phyloP scores from a whole-genome alignment of 1,139 yeast species.

The Yarrowia galli region DNA sequence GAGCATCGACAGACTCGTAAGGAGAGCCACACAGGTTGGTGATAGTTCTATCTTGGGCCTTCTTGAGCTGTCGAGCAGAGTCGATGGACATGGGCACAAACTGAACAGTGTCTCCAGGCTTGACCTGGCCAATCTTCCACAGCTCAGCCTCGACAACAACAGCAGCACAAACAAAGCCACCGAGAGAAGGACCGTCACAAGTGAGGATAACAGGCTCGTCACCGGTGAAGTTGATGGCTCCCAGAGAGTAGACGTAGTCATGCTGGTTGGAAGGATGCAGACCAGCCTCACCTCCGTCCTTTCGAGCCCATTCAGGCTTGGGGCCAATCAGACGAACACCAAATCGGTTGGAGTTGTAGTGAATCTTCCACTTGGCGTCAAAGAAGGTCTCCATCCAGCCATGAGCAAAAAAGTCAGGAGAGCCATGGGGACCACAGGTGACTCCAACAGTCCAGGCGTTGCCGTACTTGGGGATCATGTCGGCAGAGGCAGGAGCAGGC shows the following conservation, averaged over 20 bases:
- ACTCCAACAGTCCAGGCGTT: slow-evolving; percentile 88
- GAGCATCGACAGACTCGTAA: slow-evolving; percentile 40
- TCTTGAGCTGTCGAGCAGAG: slow-evolving; percentile 69
- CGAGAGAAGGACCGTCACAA: slow-evolving; percentile 96
- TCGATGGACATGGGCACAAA: slow-evolving; percentile 79
- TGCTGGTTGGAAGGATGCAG: slow-evolving; percentile 97
- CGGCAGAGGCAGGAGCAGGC: slow-evolving; percentile 64
- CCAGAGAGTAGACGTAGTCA: slow-evolving; percentile 94
- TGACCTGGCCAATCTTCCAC: slow-evolving; percentile 98
- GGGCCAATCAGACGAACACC: slow-evolving; percentile 96
- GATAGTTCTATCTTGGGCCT: slow-evolving; percentile 59
- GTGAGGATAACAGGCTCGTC: slow-evolving; percentile 97
- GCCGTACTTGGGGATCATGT: slow-evolving; percentile 65
- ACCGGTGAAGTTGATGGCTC: slow-evolving; percentile 97
- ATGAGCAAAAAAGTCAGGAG: slow-evolving; percentile 89
- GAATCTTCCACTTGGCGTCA: slow-evolving; percentile 84
- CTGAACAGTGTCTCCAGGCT: slow-evolving; percentile 84
- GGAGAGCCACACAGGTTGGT: slow-evolving; percentile 41
- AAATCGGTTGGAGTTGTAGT: slow-evolving; percentile 94
- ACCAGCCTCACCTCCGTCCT: slow-evolving; percentile 98
- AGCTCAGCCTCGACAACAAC: slow-evolving; percentile 94
- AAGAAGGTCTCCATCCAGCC: slow-evolving; percentile 81
- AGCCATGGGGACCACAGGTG: slow-evolving; percentile 96
- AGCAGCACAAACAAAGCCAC: slow-evolving; percentile 96
- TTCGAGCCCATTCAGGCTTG: slow-evolving; percentile 94